Percentiles rank a stretch among this genome's conserved stretches.
Conservation (phyloP, 2,329 filamentous ascomycete genomes). For the Aspergillus candidus region DNA sequence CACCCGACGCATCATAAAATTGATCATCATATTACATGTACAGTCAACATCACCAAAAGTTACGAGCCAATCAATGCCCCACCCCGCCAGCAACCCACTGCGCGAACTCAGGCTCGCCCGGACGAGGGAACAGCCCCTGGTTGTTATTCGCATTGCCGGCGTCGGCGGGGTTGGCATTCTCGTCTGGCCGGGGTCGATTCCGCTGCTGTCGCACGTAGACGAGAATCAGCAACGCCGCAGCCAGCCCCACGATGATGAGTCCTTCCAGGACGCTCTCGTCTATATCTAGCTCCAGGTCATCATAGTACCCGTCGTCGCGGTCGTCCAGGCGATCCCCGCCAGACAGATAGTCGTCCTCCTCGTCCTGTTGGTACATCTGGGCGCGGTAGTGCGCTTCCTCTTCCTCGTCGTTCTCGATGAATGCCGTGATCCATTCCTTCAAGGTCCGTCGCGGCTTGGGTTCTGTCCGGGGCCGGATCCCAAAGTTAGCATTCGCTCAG, state of each 20-base stretch:
- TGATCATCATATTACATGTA: conserved; percentile 8
- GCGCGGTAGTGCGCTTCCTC: conserved; percentile 59
- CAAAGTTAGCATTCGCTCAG: no score
- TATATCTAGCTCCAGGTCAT: conserved; percentile 57
- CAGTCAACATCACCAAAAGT: background rate
- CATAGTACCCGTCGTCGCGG: conserved; percentile 47
- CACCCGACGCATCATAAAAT: no score
- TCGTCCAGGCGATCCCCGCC: conserved; percentile 22
- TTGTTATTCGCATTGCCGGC: conserved; percentile 27
- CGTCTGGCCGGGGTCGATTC: conserved; percentile 33
- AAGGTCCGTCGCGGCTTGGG: conserved; percentile 68
- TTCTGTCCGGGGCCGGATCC: conserved; percentile 40
- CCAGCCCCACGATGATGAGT: conserved; percentile 72
- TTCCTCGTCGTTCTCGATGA: conserved; percentile 65
- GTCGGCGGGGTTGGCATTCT: conserved; percentile 24
- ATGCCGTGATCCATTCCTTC: conserved; percentile 79
- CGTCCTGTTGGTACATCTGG: conserved; percentile 41
- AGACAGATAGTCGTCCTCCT: conserved; percentile 30
- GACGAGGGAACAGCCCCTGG: conserved; percentile 58
- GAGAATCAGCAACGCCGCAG: conserved; percentile 66
- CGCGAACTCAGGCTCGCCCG: conserved; percentile 60
- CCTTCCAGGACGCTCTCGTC: conserved; percentile 81
- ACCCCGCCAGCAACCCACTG: conserved; percentile 64
- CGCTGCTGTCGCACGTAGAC: conserved; percentile 63
- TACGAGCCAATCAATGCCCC: conserved; percentile 40